Evolutionary conservation across 2,329 filamentous ascomycete genomes (phyloP), one percentile per base, ranked within the genome.

Genomic region (Colletotrichum brevisporum): DNA sequence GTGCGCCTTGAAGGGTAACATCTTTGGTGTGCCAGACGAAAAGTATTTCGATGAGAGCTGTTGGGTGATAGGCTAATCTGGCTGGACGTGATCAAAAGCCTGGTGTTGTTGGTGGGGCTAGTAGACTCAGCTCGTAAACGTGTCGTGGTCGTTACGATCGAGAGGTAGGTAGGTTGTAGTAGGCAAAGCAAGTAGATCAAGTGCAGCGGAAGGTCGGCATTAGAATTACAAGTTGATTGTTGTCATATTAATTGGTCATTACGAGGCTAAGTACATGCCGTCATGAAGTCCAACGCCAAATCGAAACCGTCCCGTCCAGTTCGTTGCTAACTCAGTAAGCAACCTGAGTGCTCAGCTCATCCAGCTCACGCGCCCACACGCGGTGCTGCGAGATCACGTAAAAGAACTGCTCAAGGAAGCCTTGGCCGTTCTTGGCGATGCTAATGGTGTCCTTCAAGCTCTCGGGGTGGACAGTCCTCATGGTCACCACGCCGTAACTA

Each of bases 401-500:
- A 53, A 90, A 88, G 81, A 94, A 94, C 73, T 89, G 87, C 72
- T 91, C 89, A 66, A 94, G 74, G 77, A 96, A 95, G 56, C 89
- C 87, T 74, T 84, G 89, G 0, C 89, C 89, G 13, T 88, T 90
- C 82, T 91, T 93, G 0, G 85, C 85, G 71, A 94, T 90, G 66
- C 86, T 81, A 3, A 92, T 76, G 0, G 85, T 84, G 74, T 93
- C 89, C 72, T 83, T 88, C 72, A 94, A 83, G 69, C 85, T 88
- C 21, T 89, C 84, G 0, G 90, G 84, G 26, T 85, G 79, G 5
- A 83, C 79, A 13, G 83, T 79, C 50, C 80, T 83, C 13, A 91
- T 84, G 0, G 93, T 95, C 0, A 95, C 90, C 1, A 97, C 92
- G 57, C 93, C 93, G 73, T 94, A 96, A 71, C 88, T 91, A 73